Base-by-base conservation (phyloP, 129 eudicot species). In the Flaveria robusta region DNA sequence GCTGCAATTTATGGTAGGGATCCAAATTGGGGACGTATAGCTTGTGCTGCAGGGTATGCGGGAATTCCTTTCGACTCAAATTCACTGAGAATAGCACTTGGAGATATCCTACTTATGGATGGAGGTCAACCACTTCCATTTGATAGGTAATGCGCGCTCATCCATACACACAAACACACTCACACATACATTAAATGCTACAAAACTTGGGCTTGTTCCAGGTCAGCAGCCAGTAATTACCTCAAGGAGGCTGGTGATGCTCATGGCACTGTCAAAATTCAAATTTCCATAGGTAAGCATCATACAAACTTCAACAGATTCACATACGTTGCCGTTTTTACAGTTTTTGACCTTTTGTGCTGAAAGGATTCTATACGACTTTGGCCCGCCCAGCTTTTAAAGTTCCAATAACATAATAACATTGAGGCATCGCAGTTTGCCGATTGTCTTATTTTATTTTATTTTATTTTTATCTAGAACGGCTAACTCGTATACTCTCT, bases 11-110 rank as follows among this genome's bases (percentile, higher is more conserved):
- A 91, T 23, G 97, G 99, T 26, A 79, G 99, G 84, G 97, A 94
- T 87, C 99, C 99, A 71, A 91, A 94, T 63, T 91, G 96, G 99
- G 97, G 99, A 2, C 90, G 97, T n/a, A 94, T 94, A 66, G 99
- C 99, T 49, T 91, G 97, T 87, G 97, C 97, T 71, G 99, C 97
- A 75, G 99, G 97, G 73, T 94, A 94, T 83, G 99, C 97, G 19
- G 90, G 91, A 68, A 82, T 91, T 76, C 82, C 86, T 39, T 91
- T 94, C 13, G 77, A 94, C 79, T 87, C 77, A 68, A 84, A 85
- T 76, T 52, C 79, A 43, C 96, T 93, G 63, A 81, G 84, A 47
- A 93, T 93, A 90, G 82, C 91, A 65, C 98, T 93, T 54, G 97
- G 98, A 74, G 85, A 87, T 79, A 88, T 81, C 73, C 68, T 88